These are phyloP conservation scores for Myochromella boudieri DNA, from an alignment of 768 basidiomycete species.

Conservation along the genomic window DNA sequence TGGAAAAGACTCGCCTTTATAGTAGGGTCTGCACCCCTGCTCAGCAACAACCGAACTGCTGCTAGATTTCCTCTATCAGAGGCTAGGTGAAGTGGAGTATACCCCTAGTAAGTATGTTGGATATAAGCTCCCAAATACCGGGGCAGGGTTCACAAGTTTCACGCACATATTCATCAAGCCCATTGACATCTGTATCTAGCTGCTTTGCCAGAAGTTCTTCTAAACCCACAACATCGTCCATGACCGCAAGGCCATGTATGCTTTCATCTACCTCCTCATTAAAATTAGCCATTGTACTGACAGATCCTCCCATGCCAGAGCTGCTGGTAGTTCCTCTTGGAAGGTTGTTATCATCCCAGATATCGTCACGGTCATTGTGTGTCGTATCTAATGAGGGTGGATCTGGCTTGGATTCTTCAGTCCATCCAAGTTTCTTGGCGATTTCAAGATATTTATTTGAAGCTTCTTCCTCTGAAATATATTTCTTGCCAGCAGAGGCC, in stretches of 20 bases:
- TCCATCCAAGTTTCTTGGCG: slow-evolving; percentile 72
- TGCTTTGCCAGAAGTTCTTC: slow-evolving; percentile 40
- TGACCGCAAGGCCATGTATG: slow-evolving; percentile 64
- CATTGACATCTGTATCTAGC: slow-evolving; percentile 52
- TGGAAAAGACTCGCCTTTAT: slow-evolving; percentile 47
- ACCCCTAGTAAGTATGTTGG: slow-evolving; percentile 59
- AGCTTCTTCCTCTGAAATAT: slow-evolving; percentile 43
- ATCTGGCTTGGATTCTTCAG: slow-evolving; percentile 23
- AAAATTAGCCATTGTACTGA: slow-evolving; percentile 57
- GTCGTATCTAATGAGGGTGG: slow-evolving; percentile 9
- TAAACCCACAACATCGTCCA: slow-evolving; percentile 49
- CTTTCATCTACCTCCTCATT: slow-evolving; percentile 34
- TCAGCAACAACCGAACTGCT: slow-evolving; percentile 57
- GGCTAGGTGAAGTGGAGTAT: slow-evolving; percentile 85
- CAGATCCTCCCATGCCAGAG: slow-evolving; percentile 56
- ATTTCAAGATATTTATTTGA: slow-evolving; percentile 69
- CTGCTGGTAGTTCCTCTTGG: slow-evolving; percentile 26
- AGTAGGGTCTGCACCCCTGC: slow-evolving; percentile 60
- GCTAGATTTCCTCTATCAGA: slow-evolving; percentile 73
- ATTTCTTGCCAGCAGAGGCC: slow-evolving; percentile 50
- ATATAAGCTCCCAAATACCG: too few relatives aligned
- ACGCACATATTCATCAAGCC: slow-evolving; percentile 73
- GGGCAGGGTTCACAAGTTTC: not conserved
- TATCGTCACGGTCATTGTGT: slow-evolving; percentile 33
- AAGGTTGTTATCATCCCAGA: slow-evolving; percentile 45